Evolutionary conservation across 352 stramenopile genomes (phyloP), one percentile per base, ranked within the genome.

Genomic region (Discostella stelligera): DNA sequence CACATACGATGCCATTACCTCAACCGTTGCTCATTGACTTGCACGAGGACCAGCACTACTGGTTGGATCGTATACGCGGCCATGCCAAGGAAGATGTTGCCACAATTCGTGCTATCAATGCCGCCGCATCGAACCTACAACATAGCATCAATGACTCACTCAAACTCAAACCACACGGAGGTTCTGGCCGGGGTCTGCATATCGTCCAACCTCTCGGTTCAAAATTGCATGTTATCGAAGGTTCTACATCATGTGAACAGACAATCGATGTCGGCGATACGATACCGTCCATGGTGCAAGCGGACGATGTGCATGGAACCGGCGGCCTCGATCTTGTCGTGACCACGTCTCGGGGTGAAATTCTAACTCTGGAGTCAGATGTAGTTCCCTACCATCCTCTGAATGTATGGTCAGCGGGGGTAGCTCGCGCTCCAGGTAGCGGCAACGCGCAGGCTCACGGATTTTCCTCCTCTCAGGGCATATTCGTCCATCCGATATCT

Each of bases 241-340:
- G 65, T 46, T 72, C 73, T 18, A 90, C 86, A 44, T 83, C 82
- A 9, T 92, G 86, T 64, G 74, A 78, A 32, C 82, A 90, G 74
- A 81, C 64, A 2, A 72, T 92, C 39, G 66, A 81, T 54, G 77
- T 90, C 54, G 86, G 86, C 20, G 82, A 90, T 37, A 66, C 77
- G 52, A 80, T 92, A 11, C 64, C 77, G 16, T 64, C 84, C 1
- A 89, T 89, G 79, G 83, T 92, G 1, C 83, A 90, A 70, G 86
- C 79, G 20, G 86, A 92, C 67, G 86, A 92, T 71, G 82, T 92
- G 10, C 84, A 92, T 66, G 86, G 86, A 18, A 90, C 79, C 16
- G 77, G 80, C 58, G 77, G 68, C 32, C 58, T 92, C n/a, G 86
- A 92, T 73, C 70, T 92, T 16, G 77, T 92, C 37, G 77, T 90